phyloP scores from a whole-genome alignment of 345 rosid species.

The Euphorbia lathyris region DNA sequence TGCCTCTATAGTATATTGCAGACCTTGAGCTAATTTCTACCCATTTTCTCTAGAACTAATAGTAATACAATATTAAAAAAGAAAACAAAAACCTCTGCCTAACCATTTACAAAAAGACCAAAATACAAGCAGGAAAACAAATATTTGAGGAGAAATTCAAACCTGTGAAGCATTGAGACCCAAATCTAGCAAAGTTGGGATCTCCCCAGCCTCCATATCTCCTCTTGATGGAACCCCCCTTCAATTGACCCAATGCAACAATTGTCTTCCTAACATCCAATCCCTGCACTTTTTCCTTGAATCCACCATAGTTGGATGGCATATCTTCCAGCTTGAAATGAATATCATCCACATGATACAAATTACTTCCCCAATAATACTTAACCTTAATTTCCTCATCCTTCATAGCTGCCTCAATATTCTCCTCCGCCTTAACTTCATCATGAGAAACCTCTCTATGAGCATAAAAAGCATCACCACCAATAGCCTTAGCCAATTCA shows the following conservation, averaged over 20 bases:
- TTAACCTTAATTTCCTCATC: constrained; percentile 88
- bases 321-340: constrained; percentile 83
- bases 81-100: background rate
- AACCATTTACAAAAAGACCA: background rate
- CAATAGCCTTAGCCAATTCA: constrained; percentile 81
- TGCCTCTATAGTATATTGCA: background rate
- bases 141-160: constrained; percentile 7
- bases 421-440: constrained; percentile 84
- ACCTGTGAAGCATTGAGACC: constrained; percentile 84
- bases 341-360: constrained; percentile 88
- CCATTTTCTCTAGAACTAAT: background rate
- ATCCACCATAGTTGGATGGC: constrained; percentile 76
- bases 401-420: constrained; percentile 78
- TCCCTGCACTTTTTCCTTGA: constrained; percentile 68
- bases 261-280: constrained; percentile 84
- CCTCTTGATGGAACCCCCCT: constrained; percentile 84
- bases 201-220: constrained; percentile 87
- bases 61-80: background rate
- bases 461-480: constrained; percentile 88
- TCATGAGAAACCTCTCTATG: constrained; percentile 85
- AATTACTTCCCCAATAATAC: constrained; percentile 94
- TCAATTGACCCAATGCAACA: constrained; percentile 76
- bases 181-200: constrained; percentile 82
- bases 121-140: background rate
- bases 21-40: too few species aligned